Conservation (phyloP, 495 filamentous ascomycete species). For the Collariella sp. region DNA sequence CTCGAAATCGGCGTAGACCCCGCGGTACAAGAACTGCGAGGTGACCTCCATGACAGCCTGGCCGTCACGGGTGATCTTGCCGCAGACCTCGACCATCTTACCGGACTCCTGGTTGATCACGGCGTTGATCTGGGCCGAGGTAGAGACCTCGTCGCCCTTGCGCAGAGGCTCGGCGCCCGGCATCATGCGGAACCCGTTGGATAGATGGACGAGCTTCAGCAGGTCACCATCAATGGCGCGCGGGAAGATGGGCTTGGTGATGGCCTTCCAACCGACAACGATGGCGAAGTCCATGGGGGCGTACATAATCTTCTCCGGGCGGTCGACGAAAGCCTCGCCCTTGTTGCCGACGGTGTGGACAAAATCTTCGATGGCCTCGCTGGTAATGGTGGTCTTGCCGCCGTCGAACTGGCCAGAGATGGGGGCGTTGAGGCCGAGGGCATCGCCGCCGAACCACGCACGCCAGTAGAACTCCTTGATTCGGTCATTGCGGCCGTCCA, state of each 20-base stretch:
- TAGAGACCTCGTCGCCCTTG: conserved; percentile 86
- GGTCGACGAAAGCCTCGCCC: conserved; percentile 95
- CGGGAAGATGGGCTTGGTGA: conserved; percentile 97
- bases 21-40: conserved; percentile 94
- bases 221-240: conserved; percentile 89
- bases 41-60: conserved; percentile 96
- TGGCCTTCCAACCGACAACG: conserved; percentile 97
- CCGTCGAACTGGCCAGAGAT: conserved; percentile 84
- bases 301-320: conserved; percentile 87
- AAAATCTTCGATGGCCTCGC: conserved; percentile 92
- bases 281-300: conserved; percentile 99
- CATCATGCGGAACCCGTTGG: conserved; percentile 96
- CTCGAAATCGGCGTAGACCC: conserved; percentile 83
- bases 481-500: conserved; percentile 85
- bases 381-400: conserved; percentile 74
- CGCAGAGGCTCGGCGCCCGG: conserved; percentile 89
- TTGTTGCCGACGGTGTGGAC: conserved; percentile 97
- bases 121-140: conserved; percentile 91
- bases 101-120: conserved; percentile 97
- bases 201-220: conserved; percentile 88
- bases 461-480: conserved; percentile 98
- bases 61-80: conserved; percentile 82
- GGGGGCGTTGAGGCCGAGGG: conserved; percentile 70
- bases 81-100: conserved; percentile 99
- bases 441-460: conserved; percentile 88